Evolutionary conservation across 163 green algal genomes (phyloP).

Genomic region (Scenedesmus sp.): DNA sequence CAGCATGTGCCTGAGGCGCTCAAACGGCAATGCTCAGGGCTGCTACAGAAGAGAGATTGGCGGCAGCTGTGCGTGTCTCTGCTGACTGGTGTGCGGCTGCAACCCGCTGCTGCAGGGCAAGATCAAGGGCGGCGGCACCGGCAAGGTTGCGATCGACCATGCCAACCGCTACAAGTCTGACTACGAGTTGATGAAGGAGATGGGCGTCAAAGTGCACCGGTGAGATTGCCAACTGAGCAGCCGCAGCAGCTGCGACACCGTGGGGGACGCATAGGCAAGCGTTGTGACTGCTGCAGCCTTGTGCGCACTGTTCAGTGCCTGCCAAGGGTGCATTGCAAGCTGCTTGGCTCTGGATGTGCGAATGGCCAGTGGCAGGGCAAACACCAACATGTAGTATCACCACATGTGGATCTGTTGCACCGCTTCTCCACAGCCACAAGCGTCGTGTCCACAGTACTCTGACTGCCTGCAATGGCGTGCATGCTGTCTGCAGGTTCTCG

Average conservation of each 20-base stretch:
- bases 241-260: not conserved
- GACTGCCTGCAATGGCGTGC: not conserved
- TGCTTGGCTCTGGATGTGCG: no score
- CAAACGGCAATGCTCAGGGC: no score
- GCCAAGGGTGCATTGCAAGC: no score
- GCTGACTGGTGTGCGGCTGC: not conserved
- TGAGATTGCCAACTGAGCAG: not conserved
- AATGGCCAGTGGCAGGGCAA: no score
- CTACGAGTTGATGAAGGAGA: constrained; percentile 68
- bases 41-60: no score
- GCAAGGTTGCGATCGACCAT: constrained; percentile 70
- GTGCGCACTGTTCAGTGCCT: no score
- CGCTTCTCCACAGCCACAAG: not conserved
- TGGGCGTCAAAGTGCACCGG: constrained; percentile 76
- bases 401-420: no score
- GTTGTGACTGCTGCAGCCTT: no score
- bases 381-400: no score
- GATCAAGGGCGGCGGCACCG: constrained; percentile 62
- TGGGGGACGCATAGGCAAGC: no score
- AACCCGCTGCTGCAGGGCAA: constrained; percentile 23
- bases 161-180: constrained; percentile 73
- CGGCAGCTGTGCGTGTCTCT: no score
- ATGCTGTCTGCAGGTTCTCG: constrained; percentile 36
- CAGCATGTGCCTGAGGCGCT: no score
- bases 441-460: not conserved